Evolutionary conservation across 768 basidiomycete genomes (phyloP).

Genomic region (Suillus spraguei): DNA sequence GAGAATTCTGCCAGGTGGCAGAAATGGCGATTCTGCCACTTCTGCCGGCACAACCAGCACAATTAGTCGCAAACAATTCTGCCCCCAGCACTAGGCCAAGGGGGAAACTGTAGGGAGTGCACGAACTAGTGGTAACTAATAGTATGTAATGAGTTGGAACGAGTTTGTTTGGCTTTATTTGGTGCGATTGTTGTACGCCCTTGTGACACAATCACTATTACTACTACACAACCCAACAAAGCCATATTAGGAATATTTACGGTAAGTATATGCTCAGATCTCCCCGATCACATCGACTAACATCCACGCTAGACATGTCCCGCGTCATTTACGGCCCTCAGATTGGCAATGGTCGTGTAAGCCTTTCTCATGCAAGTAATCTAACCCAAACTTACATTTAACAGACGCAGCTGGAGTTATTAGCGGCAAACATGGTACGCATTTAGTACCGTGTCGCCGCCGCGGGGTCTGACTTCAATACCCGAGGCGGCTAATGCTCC

Average conservation of each 20-base stretch:
- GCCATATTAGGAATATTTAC: not conserved
- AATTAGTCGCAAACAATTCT: too few species aligned
- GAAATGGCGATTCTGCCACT: too few species aligned
- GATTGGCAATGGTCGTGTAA: not conserved
- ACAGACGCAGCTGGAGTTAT: not conserved
- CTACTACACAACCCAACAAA: not conserved
- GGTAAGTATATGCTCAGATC: not conserved
- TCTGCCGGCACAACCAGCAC: too few species aligned
- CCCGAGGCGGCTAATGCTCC: too few species aligned
- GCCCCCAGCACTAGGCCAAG: too few species aligned
- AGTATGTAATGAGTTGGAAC: too few species aligned
- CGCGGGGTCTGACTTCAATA: not conserved
- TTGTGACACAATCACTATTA: too few species aligned
- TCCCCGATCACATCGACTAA: not conserved
- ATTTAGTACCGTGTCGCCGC: not conserved
- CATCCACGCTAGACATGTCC: not conserved
- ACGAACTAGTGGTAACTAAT: too few species aligned
- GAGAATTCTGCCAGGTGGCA: too few species aligned
- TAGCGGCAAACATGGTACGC: not conserved
- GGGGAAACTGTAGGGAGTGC: too few species aligned
- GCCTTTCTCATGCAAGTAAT: not conserved
- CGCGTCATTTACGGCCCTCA: not conserved
- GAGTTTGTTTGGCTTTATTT: too few species aligned
- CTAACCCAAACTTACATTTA: not conserved
- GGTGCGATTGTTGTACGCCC: too few species aligned